Evolutionary conservation across 148 eudicot genomes (phyloP), one percentile per base, ranked within the genome.

Genomic region (Limonium bicolor): DNA sequence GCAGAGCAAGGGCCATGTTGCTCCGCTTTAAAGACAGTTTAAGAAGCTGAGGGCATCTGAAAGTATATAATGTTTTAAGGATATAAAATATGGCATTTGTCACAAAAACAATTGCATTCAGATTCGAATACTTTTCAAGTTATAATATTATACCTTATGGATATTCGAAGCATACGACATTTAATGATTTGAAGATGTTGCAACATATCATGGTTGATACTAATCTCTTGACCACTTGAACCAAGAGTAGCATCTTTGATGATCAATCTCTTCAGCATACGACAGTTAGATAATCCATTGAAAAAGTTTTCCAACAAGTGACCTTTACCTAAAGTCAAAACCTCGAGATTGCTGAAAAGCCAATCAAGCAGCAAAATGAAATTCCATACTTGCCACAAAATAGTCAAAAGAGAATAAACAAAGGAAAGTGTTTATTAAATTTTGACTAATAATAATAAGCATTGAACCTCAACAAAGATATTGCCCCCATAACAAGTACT

Each of bases 1-100:
- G 93, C 58, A 57, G 82, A 24, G 77, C 95, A 62, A 77, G 87
- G 32, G 84, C 93, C 97, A 90, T 84, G 62, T 74, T 63, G 51
- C 78, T 74, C 17, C 82, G 70, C 68, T 74, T 79, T 58, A 79
- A 67, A 14, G 87, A 79, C 66, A 79, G 53, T 47, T 53, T 62
- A 49, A 65, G 73, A 40, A 79, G 78, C 47, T 53, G 74, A 8
- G 87, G 73, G 48, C 87, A 79, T 64, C 82, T 79, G 73, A n/a
- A 24, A 55, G 36, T 33, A 35, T 15, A 55, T 26, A 22, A 17
- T 27, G 19, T 7, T 27, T 51, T 20, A 13, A 19, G 27, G 24
- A 20, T 13, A 18, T 24, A 43, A 43, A 4, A 18, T n/a, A n/a
- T n/a, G n/a, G n/a, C n/a, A n/a, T n/a, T n/a, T n/a, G n/a, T n/a